phyloP scores from a whole-genome alignment of 805 yeast genomes.

The Hemisphaericaspora nanyangensis region DNA sequence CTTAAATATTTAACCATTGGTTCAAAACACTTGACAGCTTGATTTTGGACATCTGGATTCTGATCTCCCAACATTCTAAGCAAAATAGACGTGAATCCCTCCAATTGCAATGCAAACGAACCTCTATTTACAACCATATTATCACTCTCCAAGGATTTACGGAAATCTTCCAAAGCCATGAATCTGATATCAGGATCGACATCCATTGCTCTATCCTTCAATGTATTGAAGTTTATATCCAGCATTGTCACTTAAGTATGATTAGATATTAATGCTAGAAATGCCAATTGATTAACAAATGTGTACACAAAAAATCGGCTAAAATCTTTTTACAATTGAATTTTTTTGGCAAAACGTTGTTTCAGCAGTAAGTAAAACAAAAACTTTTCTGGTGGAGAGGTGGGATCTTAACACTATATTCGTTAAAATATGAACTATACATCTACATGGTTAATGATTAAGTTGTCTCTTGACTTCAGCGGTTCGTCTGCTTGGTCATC shows the following conservation, averaged over 20 bases:
- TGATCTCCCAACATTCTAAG: conserved; percentile 51
- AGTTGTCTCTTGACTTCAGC: conserved; percentile 17
- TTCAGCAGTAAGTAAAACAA: too few species aligned
- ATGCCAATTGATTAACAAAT: too few species aligned
- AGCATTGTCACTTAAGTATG: conserved; percentile 16
- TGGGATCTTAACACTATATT: too few species aligned
- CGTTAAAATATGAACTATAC: conserved; percentile 24
- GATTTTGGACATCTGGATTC: conserved; percentile 70
- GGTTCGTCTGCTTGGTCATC: conserved; percentile 16
- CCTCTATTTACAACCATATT: conserved; percentile 3
- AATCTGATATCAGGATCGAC: conserved; percentile 80
- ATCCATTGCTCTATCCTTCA: conserved; percentile 48
- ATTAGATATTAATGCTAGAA: too few species aligned
- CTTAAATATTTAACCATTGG: conserved; percentile 40
- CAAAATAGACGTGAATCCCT: conserved; percentile 35
- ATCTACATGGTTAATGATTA: conserved; percentile 43
- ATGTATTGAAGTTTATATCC: conserved; percentile 23
- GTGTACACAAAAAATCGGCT: neutral
- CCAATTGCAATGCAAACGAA: conserved; percentile 22
- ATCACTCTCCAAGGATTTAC: conserved; percentile 32
- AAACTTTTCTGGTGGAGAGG: too few species aligned
- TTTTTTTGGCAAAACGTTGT: too few species aligned
- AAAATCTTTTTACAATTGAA: neutral
- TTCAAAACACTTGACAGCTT: conserved; percentile 59
- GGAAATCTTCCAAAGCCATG: conserved; percentile 80